phyloP scores from a whole-genome alignment of 2,329 filamentous ascomycete species.

The Lasiodiplodia citricola region DNA sequence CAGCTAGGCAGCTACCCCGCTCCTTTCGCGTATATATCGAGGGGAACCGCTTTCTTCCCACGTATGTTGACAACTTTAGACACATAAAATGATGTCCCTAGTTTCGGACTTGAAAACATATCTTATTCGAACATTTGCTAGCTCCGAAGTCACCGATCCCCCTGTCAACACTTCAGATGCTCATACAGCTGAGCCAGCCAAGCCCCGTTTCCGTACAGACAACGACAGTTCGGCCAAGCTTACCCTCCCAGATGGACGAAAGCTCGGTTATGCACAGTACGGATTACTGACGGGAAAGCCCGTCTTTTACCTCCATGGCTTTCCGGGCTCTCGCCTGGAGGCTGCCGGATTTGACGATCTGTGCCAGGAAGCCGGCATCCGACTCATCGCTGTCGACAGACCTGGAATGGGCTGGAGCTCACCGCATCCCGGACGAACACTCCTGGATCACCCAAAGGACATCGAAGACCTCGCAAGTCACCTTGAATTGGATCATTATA shows the following conservation, averaged over 20 bases:
- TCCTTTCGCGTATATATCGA: too few relatives aligned
- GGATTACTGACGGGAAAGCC: slow-evolving; percentile 36
- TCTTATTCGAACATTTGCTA: background rate
- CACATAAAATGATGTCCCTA: background rate
- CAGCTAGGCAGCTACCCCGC: too few relatives aligned
- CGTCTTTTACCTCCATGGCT: slow-evolving; percentile 39
- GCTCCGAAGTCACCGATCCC: background rate
- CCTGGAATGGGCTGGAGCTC: slow-evolving; percentile 39
- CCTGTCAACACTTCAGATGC: background rate
- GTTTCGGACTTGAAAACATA: background rate
- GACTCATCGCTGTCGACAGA: slow-evolving; percentile 37
- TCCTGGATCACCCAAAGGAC: slow-evolving; percentile 36
- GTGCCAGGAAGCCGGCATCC: slow-evolving; percentile 32
- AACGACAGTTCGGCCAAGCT: slow-evolving; percentile 37
- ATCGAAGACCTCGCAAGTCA: slow-evolving; percentile 33
- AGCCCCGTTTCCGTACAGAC: slow-evolving; percentile 31
- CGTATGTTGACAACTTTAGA: too few relatives aligned
- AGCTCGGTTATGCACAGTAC: slow-evolving; percentile 43
- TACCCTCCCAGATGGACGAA: slow-evolving; percentile 42
- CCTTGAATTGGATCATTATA: slow-evolving; percentile 33
- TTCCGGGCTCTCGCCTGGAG: slow-evolving; percentile 40
- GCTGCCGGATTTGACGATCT: slow-evolving; percentile 34
- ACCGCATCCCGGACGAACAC: slow-evolving; percentile 31
- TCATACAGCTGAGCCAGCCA: background rate
- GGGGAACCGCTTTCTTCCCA: too few relatives aligned